A percentile compares a stretch with the other conserved stretches of the same genome.
phyloP scores from a whole-genome alignment of 2,329 filamentous ascomycete species.

The Sclerotinia borealis region DNA sequence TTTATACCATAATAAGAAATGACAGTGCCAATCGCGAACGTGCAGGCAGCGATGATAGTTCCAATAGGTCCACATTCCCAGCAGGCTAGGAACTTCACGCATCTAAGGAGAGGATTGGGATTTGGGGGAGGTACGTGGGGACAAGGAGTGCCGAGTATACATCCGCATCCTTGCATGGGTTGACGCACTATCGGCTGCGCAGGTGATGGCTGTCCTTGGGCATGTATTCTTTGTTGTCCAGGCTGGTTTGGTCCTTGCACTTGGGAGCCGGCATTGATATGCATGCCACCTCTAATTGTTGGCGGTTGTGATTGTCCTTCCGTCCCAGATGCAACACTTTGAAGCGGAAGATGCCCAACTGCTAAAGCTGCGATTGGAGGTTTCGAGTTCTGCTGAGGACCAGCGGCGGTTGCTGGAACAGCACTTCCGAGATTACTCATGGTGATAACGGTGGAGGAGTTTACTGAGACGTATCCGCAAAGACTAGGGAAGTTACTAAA shows the following conservation, averaged over 20 bases:
- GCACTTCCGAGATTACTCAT: neutral
- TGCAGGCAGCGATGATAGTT: neutral
- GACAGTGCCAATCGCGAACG: neutral
- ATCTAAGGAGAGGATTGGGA: neutral
- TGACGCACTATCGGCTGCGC: neutral
- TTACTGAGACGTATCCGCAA: neutral
- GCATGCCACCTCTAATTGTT: neutral
- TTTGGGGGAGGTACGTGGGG: neutral
- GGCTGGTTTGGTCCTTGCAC: neutral
- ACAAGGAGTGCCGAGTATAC: neutral
- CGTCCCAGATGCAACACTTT: neutral
- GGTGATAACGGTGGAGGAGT: neutral
- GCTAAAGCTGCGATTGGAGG: no score
- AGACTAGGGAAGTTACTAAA: neutral
- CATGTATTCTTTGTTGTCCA: neutral
- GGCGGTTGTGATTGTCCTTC: neutral
- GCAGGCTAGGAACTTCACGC: neutral
- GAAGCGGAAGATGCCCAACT: neutral
- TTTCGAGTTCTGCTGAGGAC: neutral
- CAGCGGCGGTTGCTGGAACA: neutral
- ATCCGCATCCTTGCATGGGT: neutral
- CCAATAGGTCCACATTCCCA: neutral
- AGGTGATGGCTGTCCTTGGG: neutral
- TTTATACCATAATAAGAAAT: neutral
- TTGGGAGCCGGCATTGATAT: neutral